Conservation (phyloP, 805 yeast genomes). For the Saccharomyces mikatae region DNA sequence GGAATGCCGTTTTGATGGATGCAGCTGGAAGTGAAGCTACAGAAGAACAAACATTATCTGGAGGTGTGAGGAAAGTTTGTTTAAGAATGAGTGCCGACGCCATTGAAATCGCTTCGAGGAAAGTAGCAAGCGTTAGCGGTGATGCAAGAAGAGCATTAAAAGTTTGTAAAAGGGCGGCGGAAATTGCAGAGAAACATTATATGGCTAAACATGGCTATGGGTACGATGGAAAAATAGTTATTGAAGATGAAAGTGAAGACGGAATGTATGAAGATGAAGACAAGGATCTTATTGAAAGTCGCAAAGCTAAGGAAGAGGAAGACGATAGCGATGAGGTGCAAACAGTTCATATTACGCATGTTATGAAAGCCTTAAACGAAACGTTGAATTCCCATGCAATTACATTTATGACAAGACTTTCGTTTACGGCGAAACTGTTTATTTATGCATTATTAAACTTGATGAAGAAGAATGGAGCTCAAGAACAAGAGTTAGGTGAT, state of each 20-base stretch:
- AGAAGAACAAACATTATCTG: slow-evolving; percentile 5
- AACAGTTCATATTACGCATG: slow-evolving; percentile 62
- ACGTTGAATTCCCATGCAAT: slow-evolving; percentile 69
- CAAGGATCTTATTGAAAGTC: slow-evolving; percentile 6
- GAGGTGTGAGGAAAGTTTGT: slow-evolving; percentile 25
- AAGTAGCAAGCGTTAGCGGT: slow-evolving; percentile 93
- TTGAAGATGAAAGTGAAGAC: slow-evolving; percentile 8
- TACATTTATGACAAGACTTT: slow-evolving; percentile 46
- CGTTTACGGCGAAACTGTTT: slow-evolving; percentile 65
- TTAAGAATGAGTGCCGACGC: slow-evolving; percentile 55
- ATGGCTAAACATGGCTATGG: slow-evolving; percentile 31
- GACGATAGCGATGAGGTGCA: slow-evolving; percentile 35
- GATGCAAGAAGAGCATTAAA: slow-evolving; percentile 91
- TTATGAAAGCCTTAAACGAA: slow-evolving; percentile 72
- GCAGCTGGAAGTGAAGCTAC: slow-evolving; percentile 10
- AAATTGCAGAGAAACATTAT: slow-evolving; percentile 66
- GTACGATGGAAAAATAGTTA: slow-evolving; percentile 17
- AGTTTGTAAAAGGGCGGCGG: slow-evolving; percentile 83
- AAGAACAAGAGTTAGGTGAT: slow-evolving; percentile 68
- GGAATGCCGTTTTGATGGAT: slow-evolving; percentile 29
- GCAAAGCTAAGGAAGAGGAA: slow-evolving; percentile 11
- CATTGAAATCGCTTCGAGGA: slow-evolving; percentile 82
- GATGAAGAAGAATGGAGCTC: slow-evolving; percentile 57
- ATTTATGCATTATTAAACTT: slow-evolving; percentile 60
- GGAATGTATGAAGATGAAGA: slow-evolving; percentile 14